Conservation (phyloP, 371 early-diverging fungal species). For the Rhizopus microsporus region DNA sequence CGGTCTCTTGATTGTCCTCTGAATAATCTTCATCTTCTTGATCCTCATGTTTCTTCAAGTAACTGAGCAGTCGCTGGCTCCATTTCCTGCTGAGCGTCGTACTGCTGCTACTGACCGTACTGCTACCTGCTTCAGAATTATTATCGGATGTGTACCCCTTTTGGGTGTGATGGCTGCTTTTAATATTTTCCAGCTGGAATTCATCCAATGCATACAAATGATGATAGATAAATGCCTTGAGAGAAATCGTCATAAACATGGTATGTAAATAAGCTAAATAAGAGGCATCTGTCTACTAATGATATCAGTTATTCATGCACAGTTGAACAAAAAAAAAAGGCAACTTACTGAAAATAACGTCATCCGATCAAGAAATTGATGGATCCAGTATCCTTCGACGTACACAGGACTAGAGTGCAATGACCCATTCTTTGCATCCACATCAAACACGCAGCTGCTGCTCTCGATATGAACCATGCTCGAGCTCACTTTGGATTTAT, state of each 20-base stretch:
- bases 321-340: not conserved
- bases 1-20: constrained; percentile 39
- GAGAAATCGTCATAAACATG: constrained; percentile 39
- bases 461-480: constrained; percentile 35
- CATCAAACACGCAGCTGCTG: constrained; percentile 38
- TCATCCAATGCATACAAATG: constrained; percentile 33
- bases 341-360: constrained; percentile 32
- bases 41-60: constrained; percentile 36
- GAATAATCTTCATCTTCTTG: constrained; percentile 15
- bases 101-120: constrained; percentile 1
- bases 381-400: constrained; percentile 49
- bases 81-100: constrained; percentile 29
- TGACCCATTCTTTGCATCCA: constrained; percentile 32
- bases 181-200: constrained; percentile 10
- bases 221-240: constrained; percentile 43
- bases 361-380: constrained; percentile 33
- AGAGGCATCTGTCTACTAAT: constrained; percentile 32
- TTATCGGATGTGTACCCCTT: constrained; percentile 27
- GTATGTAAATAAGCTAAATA: constrained; percentile 43
- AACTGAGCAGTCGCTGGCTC: constrained; percentile 46
- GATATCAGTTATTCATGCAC: not conserved
- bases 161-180: not conserved
- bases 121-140: constrained; percentile 12
- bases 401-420: constrained; percentile 46
- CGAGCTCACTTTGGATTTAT: constrained; percentile 31